Evolutionary conservation across 495 filamentous ascomycete genomes (phyloP).

Genomic region (Astrothelium subdiscretum): DNA sequence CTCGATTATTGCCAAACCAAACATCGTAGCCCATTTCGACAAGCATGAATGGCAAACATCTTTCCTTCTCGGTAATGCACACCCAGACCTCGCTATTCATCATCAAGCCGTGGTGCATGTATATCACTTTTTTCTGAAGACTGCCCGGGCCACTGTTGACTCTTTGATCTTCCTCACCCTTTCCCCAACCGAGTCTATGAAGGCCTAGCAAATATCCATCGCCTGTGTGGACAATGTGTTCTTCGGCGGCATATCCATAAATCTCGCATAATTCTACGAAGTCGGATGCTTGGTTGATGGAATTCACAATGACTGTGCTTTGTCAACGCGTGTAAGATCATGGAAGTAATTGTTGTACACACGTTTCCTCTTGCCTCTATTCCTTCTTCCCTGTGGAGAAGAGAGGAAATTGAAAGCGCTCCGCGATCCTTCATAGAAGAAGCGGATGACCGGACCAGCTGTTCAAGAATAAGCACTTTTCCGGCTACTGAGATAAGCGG

Average conservation of each 20-base stretch:
- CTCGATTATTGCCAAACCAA: constrained; percentile 94
- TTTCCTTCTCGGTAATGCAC: constrained; percentile 73
- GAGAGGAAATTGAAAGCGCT: constrained; percentile 70
- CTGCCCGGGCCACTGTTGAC: constrained; percentile 65
- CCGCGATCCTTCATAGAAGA: constrained; percentile 75
- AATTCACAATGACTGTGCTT: constrained; percentile 31
- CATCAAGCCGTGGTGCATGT: constrained; percentile 88
- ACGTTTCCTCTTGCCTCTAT: constrained; percentile 45
- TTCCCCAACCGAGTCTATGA: constrained; percentile 72
- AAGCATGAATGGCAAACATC: constrained; percentile 76
- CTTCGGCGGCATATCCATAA: constrained; percentile 84
- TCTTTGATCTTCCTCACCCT: constrained; percentile 60
- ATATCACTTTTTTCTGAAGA: constrained; percentile 74
- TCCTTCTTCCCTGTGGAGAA: constrained; percentile 52
- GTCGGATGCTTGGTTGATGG: constrained; percentile 59
- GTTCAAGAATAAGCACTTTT: background rate
- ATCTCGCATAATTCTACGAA: constrained; percentile 85
- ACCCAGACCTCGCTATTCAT: constrained; percentile 99
- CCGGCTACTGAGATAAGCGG: constrained; percentile 16
- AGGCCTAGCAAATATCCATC: constrained; percentile 91
- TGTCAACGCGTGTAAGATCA: constrained; percentile 11
- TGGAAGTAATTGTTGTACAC: constrained; percentile 24
- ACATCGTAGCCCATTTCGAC: constrained; percentile 93
- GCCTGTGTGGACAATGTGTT: constrained; percentile 86
- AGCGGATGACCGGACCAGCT: constrained; percentile 66